Conservation (phyloP, 164 flowering plant species). For the Umbellularia californica region DNA sequence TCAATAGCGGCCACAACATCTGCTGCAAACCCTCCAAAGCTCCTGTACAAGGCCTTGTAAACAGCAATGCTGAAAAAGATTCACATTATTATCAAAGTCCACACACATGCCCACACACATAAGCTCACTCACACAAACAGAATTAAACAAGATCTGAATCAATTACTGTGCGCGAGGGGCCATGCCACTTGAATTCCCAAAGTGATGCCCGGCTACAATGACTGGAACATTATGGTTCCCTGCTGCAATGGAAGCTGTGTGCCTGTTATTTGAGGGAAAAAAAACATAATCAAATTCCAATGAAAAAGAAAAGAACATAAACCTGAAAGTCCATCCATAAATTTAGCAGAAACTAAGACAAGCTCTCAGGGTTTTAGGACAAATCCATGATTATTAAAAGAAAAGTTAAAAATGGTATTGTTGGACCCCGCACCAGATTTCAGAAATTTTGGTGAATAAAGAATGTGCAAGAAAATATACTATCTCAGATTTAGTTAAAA, state of each 20-base stretch:
- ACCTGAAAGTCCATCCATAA: neutral
- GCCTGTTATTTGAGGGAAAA: constrained; percentile 40
- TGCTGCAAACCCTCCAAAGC: constrained; percentile 99
- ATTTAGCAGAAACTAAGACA: neutral
- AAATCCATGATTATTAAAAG: neutral
- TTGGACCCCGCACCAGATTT: neutral
- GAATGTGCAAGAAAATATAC: too few relatives aligned
- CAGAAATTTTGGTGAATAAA: neutral
- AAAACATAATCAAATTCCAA: neutral
- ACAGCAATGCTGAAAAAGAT: constrained; percentile 65
- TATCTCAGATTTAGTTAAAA: neutral
- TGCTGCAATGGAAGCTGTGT: constrained; percentile 87
- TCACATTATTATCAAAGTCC: neutral
- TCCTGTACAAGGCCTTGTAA: constrained; percentile 92
- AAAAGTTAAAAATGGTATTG: neutral
- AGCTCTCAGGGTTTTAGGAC: neutral
- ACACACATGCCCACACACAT: neutral
- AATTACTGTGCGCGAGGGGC: constrained; percentile 96
- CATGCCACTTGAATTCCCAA: constrained; percentile 99
- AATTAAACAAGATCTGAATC: neutral
- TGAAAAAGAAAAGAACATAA: neutral
- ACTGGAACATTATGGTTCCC: constrained; percentile 95
- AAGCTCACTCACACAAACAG: neutral
- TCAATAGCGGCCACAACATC: constrained; percentile 99
- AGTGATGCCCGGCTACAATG: constrained; percentile 75